Evolutionary conservation across 75 land plant species (phyloP), one percentile per base, ranked within the genome.

Genomic region (Cryptomeria japonica): DNA sequence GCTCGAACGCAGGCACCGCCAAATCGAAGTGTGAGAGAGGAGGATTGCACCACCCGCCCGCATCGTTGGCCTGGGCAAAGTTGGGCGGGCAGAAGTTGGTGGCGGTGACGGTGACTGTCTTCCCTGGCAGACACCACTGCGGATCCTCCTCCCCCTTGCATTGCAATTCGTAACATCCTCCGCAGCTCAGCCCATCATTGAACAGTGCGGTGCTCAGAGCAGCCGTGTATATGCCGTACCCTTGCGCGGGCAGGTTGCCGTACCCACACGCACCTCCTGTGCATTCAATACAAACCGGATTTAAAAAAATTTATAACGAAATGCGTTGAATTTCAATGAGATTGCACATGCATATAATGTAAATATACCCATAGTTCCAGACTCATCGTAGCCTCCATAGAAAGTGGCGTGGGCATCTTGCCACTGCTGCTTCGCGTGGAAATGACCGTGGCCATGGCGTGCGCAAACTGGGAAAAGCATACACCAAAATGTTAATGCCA

Each of bases 201-300:
- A 90, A 91, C 19, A 91, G 91, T 3, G 83, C 80, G 5, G 86
- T 51, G 56, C 92, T 91, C 49, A 91, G 86, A 7, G 91, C 91
- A 12, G 88, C 86, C 18, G 92, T 91, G 61, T 46, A 86, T 7
- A 58, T 39, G 3, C 91, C 91, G 34, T 91, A 91, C 37, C 92
- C 92, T 4, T 77, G 79, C 39, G 16, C 5, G 73, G 46, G 73
- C 64, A 90, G 34, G 77, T 87, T 72, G 42, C 88, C 87, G 44
- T 89, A 89, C 18, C 90, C 91, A 47, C 91, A 90, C 22, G 91
- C 91, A 41, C 88, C 88, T 36, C 87, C 88, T 88, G 88, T 22
- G n/a, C 41, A 53, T 15, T 14, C 15, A 53, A 53, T 4, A 55
- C 41, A 41, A 15, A 47, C 82, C 19, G 11, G 51, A 47, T 47